Evolutionary conservation across 192 early-diverging fungal genomes (phyloP), one percentile per base, ranked within the genome.

Genomic region (Backusella sp.): DNA sequence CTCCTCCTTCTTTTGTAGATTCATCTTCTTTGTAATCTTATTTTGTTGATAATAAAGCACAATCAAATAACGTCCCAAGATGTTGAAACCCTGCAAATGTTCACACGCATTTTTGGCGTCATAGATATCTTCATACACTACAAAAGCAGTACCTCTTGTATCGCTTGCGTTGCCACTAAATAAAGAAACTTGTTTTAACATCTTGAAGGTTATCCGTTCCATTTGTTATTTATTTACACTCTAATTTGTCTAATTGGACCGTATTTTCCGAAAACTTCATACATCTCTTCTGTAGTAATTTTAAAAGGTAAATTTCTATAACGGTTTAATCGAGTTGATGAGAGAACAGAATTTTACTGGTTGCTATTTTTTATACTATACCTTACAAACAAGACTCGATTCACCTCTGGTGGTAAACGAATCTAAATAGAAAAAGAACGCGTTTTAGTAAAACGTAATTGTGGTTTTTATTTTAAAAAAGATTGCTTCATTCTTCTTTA

Each of bases 91-190:
- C 62, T 92, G 92, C 19, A 99, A 79, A 80, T 98, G 96, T 70
- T 98, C 96, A 79, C 96, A 97, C 0, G 98, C 98, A 19, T 93
- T 92, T 83, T 99, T 99, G 35, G 96, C 96, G 75, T 99, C 98
- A 78, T 94, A 96, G 7, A 99, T 97, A 75, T 99, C 98, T 77
- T 99, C 97, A 76, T 97, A 99, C 1, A 99, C 93, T 23, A 99
- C 98, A 85, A 94, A 99, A 15, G 96, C 98, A 17, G 96, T 96
- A 59, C 98, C 98, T 66, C 89, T 88, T 6, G 98, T 98, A 75
- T 97, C 96, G 36, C 85, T 87, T 8, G 90, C 92, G 39, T 87
- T 94, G 1, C 98, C 96, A 77, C 82, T 84, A 72, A 21, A 53
- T 21, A 41, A 14, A 68, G 3, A 26, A 46, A 15, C 0, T 28